Evolutionary conservation across 352 stramenopile species (phyloP).

Genomic region (Pythium dissimile): DNA sequence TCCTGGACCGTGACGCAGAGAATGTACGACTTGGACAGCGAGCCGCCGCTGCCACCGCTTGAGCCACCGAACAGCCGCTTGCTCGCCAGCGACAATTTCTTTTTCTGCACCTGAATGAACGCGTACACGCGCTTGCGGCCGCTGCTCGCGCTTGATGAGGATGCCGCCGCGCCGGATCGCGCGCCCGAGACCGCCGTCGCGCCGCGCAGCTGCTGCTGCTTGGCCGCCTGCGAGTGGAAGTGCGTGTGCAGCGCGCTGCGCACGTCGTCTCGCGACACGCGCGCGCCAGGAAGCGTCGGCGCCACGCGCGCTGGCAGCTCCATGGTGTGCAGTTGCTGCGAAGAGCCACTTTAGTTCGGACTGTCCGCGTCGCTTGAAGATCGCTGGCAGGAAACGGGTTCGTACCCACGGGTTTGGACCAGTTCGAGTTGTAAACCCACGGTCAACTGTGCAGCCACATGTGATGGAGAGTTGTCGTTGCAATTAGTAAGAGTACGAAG

Average conservation of each 20-base stretch:
- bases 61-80: constrained; percentile 53
- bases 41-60: constrained; percentile 19
- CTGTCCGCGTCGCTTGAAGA: constrained; percentile 13
- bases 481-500: no score
- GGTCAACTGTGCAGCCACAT: no score
- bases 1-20: constrained; percentile 64
- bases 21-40: constrained; percentile 50
- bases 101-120: constrained; percentile 67
- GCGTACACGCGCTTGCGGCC: constrained; percentile 48
- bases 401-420: no score
- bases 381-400: background rate
- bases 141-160: background rate
- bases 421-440: no score
- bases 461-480: no score
- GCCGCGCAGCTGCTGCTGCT: constrained; percentile 21
- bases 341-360: no score
- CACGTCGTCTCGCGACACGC: constrained; percentile 56
- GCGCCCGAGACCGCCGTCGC: background rate
- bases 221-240: constrained; percentile 40
- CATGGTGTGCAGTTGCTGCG: no score
- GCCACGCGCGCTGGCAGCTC: background rate
- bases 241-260: constrained; percentile 64
- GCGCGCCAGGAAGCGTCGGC: constrained; percentile 9
- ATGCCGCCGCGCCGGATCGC: background rate
- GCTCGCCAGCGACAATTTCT: constrained; percentile 42